Percentiles rank a stretch among this genome's conserved stretches.
These are phyloP conservation scores for Pleurotus pulmonarius DNA, from an alignment of 768 basidiomycete genomes.

Conservation along the genomic window DNA sequence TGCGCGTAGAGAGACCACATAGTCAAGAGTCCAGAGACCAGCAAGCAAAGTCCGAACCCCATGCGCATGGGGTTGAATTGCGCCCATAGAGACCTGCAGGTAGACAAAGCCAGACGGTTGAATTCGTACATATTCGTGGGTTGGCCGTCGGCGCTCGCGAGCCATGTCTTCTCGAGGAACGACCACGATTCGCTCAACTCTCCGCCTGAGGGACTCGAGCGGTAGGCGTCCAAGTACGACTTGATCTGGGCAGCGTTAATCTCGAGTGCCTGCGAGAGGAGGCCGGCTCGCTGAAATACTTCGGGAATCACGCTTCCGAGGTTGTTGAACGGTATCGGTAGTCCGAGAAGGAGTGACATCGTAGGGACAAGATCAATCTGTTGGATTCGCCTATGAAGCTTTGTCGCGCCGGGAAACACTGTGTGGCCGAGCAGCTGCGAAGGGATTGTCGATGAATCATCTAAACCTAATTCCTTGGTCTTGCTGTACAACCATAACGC, in stretches of 20 bases:
- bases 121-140: conserved; percentile 45
- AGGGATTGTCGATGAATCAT: conserved; percentile 32
- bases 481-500: conserved; percentile 95
- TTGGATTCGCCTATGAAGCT: conserved; percentile 64
- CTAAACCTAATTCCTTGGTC: conserved; percentile 41
- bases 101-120: conserved; percentile 56
- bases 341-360: conserved; percentile 82
- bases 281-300: conserved; percentile 61
- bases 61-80: conserved; percentile 86
- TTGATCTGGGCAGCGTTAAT: conserved; percentile 76
- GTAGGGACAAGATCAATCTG: conserved; percentile 95
- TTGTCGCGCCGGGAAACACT: conserved; percentile 55
- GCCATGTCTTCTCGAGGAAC: conserved; percentile 45
- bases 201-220: conserved; percentile 58
- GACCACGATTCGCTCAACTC: conserved; percentile 72
- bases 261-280: conserved; percentile 56
- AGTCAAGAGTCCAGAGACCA: conserved; percentile 53
- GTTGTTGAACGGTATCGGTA: conserved; percentile 95
- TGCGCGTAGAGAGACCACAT: conserved; percentile 52
- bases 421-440: conserved; percentile 48
- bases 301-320: conserved; percentile 92
- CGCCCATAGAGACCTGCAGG: conserved; percentile 89
- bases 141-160: conserved; percentile 24
- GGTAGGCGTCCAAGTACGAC: conserved; percentile 75
- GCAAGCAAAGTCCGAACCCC: conserved; percentile 61